Evolutionary conservation across 345 rosid genomes (phyloP), one percentile per base, ranked within the genome.

Genomic region (Jatropha curcas): DNA sequence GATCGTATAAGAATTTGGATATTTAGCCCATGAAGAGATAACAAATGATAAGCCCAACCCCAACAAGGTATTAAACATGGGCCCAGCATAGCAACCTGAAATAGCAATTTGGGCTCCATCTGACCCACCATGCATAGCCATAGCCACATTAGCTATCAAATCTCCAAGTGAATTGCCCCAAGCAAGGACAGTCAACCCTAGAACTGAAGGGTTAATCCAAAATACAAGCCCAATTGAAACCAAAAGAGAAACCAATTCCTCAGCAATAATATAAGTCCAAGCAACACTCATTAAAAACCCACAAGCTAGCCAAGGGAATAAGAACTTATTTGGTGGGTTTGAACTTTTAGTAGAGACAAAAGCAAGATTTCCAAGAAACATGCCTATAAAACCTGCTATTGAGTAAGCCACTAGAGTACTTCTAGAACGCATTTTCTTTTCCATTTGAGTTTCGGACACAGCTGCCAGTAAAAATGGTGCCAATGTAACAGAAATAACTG

Each of bases 131-230:
- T 89, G 84, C 35, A 87, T 2, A 0, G 97, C 92, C 98, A 95
- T 83, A 0, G 99, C 86, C 34, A 85, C 86, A 37, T 92, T 92
- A 0, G 97, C 86, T 57, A 91, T 86, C 67, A 95, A 80, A 79
- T 95, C 99, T n/a, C 98, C 97, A 0, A 90, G 80, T 1, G 97
- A 94, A 20, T 94, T 94, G 8, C 98, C 98, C 97, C 99, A 92
- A 1, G 98, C 98, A 28, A 95, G 91, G 74, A 95, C 90, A 4
- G 98, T 95, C 2, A 95, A 77, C 22, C 98, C 98, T 22, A 92
- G 77, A 72, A 90, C 83, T 11, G 99, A 92, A 72, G 98, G 94
- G 83, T 84, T 84, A 33, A 91, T 90, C 4, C 97, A 92, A 19
- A 92, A 62, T 25, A 92, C 68, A 17, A 83, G 76, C 17, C 98